Evolutionary conservation across 2,329 filamentous ascomycete genomes (phyloP).

Genomic region (Polytolypa hystricis): DNA sequence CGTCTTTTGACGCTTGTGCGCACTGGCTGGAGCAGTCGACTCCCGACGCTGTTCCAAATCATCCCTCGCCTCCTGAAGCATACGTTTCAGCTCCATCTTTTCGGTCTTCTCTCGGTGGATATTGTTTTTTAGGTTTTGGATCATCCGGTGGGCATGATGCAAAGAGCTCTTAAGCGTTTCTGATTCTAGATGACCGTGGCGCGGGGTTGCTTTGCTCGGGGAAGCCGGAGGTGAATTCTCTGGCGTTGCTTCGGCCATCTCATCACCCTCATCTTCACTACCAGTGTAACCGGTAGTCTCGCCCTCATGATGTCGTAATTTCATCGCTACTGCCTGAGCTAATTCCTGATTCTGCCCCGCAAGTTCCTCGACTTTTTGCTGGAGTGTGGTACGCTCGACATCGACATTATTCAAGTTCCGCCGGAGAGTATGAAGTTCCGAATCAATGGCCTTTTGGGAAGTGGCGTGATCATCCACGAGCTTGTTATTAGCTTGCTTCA

Average conservation of each 20-base stretch:
- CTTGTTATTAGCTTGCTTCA: constrained; percentile 68
- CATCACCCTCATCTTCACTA: constrained; percentile 53
- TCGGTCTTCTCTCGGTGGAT: constrained; percentile 98
- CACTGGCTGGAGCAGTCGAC: constrained; percentile 34
- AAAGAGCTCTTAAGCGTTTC: constrained; percentile 93
- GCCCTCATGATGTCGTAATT: constrained; percentile 56
- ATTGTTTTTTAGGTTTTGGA: constrained; percentile 87
- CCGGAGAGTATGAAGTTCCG: constrained; percentile 74
- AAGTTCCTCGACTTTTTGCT: constrained; percentile 79
- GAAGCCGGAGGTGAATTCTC: constrained; percentile 86
- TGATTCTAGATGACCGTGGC: constrained; percentile 83
- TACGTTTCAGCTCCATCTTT: constrained; percentile 87
- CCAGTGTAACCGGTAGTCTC: constrained; percentile 49
- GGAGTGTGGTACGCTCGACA: constrained; percentile 63
- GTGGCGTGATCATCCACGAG: constrained; percentile 69
- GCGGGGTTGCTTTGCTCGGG: constrained; percentile 80
- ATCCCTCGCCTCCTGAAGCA: constrained; percentile 89
- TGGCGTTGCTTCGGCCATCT: constrained; percentile 60
- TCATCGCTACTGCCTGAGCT: constrained; percentile 67
- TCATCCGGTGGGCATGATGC: constrained; percentile 89
- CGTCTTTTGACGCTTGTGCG: constrained; percentile 48
- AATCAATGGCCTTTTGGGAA: constrained; percentile 71
- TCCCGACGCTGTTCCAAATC: constrained; percentile 64
- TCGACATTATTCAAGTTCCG: constrained; percentile 70
- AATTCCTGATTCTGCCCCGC: constrained; percentile 84